Conservation (phyloP, 2,329 filamentous ascomycete genomes). For the Neonectria hederae region DNA sequence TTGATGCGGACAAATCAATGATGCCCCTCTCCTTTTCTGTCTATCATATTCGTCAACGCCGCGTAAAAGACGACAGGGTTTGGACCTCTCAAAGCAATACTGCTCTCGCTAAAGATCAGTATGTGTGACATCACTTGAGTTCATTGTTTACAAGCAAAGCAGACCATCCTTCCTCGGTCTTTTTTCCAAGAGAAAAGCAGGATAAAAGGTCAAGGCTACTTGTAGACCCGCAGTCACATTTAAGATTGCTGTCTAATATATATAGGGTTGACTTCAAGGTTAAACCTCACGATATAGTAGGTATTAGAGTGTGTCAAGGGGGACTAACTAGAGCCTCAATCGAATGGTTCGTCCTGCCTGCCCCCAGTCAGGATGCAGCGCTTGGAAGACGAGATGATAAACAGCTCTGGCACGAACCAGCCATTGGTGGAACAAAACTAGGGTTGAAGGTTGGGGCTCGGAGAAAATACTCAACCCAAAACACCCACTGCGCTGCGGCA, state of each 20-base stretch:
- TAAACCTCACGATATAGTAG: not conserved
- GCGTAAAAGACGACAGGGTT: not conserved
- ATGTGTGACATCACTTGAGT: not conserved
- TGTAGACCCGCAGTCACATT: not conserved
- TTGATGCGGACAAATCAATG: not conserved
- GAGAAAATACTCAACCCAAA: not conserved
- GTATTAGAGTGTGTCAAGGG: not conserved
- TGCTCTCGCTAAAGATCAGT: not conserved
- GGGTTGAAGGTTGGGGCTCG: not conserved
- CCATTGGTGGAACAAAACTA: slow-evolving; percentile 7
- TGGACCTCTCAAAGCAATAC: not conserved
- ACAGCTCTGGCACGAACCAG: not conserved
- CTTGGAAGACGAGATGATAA: not conserved
- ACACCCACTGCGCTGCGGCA: not conserved
- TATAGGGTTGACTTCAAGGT: not conserved
- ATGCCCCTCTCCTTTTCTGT: not conserved
- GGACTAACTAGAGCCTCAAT: not conserved
- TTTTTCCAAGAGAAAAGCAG: too few relatives aligned
- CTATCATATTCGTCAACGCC: not conserved
- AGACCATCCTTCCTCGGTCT: not conserved
- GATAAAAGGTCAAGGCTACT: not conserved
- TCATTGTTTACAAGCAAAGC: too few relatives aligned
- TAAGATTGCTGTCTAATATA: not conserved
- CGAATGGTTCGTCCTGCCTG: not conserved
- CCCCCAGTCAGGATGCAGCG: not conserved